Percentiles rank a stretch among this genome's conserved stretches.
Evolutionary conservation across 768 basidiomycete genomes (phyloP).

Genomic region (Tephrocybe sp.): DNA sequence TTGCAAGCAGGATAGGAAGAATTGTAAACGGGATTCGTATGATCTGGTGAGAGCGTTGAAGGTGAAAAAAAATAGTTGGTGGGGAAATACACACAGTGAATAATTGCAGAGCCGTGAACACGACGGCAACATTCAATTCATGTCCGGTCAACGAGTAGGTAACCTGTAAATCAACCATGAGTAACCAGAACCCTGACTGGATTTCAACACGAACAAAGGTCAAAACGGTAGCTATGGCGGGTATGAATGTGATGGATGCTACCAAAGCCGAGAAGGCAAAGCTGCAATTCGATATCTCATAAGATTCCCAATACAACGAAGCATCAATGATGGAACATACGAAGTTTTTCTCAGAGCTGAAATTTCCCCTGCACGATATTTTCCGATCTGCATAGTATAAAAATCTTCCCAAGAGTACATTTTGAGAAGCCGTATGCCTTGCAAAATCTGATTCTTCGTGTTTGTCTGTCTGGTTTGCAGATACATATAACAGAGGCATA

Average conservation of each 20-base stretch:
- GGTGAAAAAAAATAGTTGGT: background rate
- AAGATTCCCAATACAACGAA: background rate
- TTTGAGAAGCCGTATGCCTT: conserved; percentile 67
- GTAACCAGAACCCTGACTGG: background rate
- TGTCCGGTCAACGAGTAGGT: conserved; percentile 61
- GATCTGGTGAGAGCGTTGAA: conserved; percentile 31
- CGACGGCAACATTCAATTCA: conserved; percentile 46
- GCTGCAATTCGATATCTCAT: conserved; percentile 20
- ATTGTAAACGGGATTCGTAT: conserved; percentile 57
- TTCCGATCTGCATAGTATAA: conserved; percentile 40
- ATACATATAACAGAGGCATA: conserved; percentile 13
- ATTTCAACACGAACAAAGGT: conserved; percentile 40
- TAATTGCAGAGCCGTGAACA: conserved; percentile 56
- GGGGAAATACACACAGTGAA: conserved; percentile 43
- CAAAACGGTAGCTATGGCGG: conserved; percentile 46
- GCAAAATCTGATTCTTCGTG: conserved; percentile 40
- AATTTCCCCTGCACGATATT: conserved; percentile 37
- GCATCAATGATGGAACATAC: conserved; percentile 22
- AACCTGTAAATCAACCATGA: conserved; percentile 35
- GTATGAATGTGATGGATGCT: conserved; percentile 46
- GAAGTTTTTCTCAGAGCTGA: conserved; percentile 33
- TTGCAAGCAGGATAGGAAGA: conserved; percentile 51
- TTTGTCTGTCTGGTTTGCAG: conserved; percentile 2
- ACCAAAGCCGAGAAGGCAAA: conserved; percentile 36
- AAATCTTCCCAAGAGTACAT: conserved; percentile 59